phyloP scores from a whole-genome alignment of 148 eudicot genomes.

The Agrostemma githago region DNA sequence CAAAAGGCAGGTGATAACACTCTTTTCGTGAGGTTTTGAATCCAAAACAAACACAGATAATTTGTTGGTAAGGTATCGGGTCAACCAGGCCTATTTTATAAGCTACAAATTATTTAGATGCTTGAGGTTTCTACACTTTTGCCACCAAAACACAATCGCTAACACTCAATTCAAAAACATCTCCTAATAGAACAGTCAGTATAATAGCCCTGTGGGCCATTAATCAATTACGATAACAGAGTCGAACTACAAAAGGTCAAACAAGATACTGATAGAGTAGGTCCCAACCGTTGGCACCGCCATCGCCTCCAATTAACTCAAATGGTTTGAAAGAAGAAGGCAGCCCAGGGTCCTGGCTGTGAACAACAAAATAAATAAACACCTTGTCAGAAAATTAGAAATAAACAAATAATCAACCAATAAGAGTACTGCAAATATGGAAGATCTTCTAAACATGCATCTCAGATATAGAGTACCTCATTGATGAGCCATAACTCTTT shows the following conservation, averaged over 20 bases:
- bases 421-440: not conserved
- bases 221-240: too few relatives aligned
- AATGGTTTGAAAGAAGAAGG: constrained; percentile 57
- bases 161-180: constrained; percentile 2
- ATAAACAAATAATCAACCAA: not conserved
- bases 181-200: not conserved
- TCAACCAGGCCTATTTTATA: not conserved
- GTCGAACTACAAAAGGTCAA: not conserved
- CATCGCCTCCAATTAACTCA: constrained; percentile 72
- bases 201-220: not conserved
- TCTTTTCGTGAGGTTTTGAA: not conserved
- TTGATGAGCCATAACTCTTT: constrained; percentile 47
- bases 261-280: constrained; percentile 10
- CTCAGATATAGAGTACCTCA: constrained; percentile 33
- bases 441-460: constrained; percentile 4
- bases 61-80: not conserved
- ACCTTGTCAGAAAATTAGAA: constrained; percentile 13
- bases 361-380: constrained; percentile 18
- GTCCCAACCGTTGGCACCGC: constrained; percentile 48
- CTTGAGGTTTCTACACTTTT: not conserved
- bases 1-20: not conserved
- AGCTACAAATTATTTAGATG: not conserved
- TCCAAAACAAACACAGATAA: not conserved
- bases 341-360: constrained; percentile 53
- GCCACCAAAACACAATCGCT: not conserved